Evolutionary conservation across 2,329 filamentous ascomycete species (phyloP), one percentile per base, ranked within the genome.

Genomic region (Xylaria sp.): DNA sequence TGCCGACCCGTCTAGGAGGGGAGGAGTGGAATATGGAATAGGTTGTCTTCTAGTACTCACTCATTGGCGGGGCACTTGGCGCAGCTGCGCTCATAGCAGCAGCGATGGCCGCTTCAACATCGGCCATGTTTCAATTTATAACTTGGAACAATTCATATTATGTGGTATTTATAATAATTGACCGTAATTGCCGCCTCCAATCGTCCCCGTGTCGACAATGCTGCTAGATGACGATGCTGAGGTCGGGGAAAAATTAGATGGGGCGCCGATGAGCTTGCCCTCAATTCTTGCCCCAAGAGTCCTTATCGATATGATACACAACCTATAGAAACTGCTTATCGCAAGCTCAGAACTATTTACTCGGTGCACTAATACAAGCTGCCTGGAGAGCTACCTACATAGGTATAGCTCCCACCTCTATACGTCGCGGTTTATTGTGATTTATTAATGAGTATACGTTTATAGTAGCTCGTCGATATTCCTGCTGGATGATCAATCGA

Each of bases 71-170:
- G 64, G 64, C 67, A 60, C 36, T 58, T 21, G 74, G 65, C 60
- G 60, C 64, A 50, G 67, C 73, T 42, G 74, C 75, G 66, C 72
- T 72, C 67, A 76, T 69, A 55, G 75, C 75, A n/a, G 75, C 75
- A 55, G 75, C 75, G 55, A 77, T 75, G 58, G 74, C 75, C 59
- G 76, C 75, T 66, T 74, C 75, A 56, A 77, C 75, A 61, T 76
- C 75, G 69, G 75, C 74, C 75, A 77, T 77, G 24, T 60, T 45
- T 76, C 48, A 67, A 60, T 55, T 61, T 60, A 58, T 48, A 55
- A n/a, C 62, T 61, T 50, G 66, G 64, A 61, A 70, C 63, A 61
- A 39, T 7, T 58, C 61, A 59, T 65, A 36, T 61, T 67, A 68
- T 70, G 32, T 27, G 51, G 8, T 54, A 24, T 45, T 45, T 48